phyloP scores from a whole-genome alignment of 2,329 filamentous ascomycete species.

The Keithomyces neogunnii region DNA sequence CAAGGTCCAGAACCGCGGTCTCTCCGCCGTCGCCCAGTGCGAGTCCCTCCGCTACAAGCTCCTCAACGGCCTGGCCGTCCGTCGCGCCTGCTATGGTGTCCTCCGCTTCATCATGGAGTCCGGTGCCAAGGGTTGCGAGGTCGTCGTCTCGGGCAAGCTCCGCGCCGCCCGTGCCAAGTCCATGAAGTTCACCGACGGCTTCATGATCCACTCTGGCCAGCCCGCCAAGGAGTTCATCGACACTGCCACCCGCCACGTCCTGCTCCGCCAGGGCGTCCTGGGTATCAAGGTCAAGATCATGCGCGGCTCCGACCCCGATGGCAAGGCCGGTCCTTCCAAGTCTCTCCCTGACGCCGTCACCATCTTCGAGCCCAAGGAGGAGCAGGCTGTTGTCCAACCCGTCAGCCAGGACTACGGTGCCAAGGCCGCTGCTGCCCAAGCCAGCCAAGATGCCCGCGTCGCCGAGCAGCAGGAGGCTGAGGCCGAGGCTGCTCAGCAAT shows the following conservation, averaged over 20 bases:
- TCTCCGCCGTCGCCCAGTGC: slow-evolving; percentile 99
- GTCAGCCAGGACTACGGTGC: slow-evolving; percentile 98
- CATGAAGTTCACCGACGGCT: slow-evolving; percentile 99
- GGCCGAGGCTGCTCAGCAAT: slow-evolving; percentile 37
- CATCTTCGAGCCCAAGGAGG: slow-evolving; percentile 99
- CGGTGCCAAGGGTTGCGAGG: slow-evolving; percentile 99
- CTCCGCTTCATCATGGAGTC: slow-evolving; percentile 99
- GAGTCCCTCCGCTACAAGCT: slow-evolving; percentile 99
- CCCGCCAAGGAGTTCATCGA: slow-evolving; percentile 99
- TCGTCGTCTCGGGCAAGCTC: slow-evolving; percentile 98
- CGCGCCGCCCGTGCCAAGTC: slow-evolving; percentile 98
- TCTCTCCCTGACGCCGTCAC: slow-evolving; percentile 96
- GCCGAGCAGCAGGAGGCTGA: slow-evolving; percentile 52
- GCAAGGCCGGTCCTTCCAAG: slow-evolving; percentile 97
- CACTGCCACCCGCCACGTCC: slow-evolving; percentile 95
- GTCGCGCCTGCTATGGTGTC: slow-evolving; percentile 99
- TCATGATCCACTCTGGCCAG: slow-evolving; percentile 99
- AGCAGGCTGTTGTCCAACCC: slow-evolving; percentile 89
- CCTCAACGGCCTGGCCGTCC: slow-evolving; percentile 97
- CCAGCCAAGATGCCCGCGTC: slow-evolving; percentile 51
- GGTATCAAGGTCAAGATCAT: slow-evolving; percentile 99
- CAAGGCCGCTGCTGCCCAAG: slow-evolving; percentile 68
- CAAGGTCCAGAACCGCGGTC: slow-evolving; percentile 99
- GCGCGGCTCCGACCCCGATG: slow-evolving; percentile 98
- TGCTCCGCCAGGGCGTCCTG: slow-evolving; percentile 98